These are phyloP conservation scores for Lentinus tigrinus DNA, from an alignment of 768 basidiomycete species.

Conservation along the genomic window DNA sequence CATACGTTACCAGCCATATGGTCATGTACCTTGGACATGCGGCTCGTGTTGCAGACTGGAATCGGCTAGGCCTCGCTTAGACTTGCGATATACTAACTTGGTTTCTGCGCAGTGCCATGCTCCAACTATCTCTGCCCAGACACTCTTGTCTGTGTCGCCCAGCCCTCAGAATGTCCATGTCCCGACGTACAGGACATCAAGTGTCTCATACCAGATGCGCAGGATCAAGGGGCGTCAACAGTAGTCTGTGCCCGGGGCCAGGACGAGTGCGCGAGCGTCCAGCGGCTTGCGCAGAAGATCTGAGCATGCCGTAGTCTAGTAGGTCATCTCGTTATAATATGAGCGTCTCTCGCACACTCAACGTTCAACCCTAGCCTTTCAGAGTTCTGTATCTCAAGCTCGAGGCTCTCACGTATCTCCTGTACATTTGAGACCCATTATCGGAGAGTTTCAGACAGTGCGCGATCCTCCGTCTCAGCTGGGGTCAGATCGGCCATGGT, in stretches of 20 bases:
- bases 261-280: conserved; percentile 61
- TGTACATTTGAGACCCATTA: too few species aligned
- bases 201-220: conserved; percentile 67
- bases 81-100: not conserved
- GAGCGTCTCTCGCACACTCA: not conserved
- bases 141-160: conserved; percentile 66
- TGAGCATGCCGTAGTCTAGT: not conserved
- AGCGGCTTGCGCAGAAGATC: conserved; percentile 42
- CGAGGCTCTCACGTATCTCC: too few species aligned
- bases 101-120: conserved; percentile 57
- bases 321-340: not conserved
- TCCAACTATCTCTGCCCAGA: conserved; percentile 73
- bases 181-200: conserved; percentile 75
- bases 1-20: too few species aligned
- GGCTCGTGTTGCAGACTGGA: too few species aligned
- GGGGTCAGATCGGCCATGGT: too few species aligned
- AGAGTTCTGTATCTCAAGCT: not conserved
- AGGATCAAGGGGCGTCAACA: conserved; percentile 52
- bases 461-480: too few species aligned
- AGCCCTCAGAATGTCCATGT: conserved; percentile 73
- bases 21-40: too few species aligned
- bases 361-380: not conserved
- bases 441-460: too few species aligned
- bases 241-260: conserved; percentile 70
- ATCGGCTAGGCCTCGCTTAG: too few species aligned